phyloP scores from a whole-genome alignment of 805 yeast genomes.

The Saturnispora silvae region DNA sequence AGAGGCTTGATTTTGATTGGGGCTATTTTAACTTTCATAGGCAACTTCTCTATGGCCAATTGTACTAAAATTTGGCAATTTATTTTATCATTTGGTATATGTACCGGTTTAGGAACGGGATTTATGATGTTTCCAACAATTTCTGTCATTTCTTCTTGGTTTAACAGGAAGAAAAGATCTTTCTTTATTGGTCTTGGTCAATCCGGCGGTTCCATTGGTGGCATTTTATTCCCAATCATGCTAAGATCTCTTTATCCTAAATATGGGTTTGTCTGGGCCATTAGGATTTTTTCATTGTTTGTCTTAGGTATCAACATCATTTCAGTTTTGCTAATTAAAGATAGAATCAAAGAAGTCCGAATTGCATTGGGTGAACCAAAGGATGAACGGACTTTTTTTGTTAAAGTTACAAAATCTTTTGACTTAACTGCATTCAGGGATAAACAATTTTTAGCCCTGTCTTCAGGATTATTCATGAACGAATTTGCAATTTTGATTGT shows the following conservation, averaged over 20 bases:
- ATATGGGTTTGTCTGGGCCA: constrained; percentile 49
- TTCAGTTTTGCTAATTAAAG: constrained; percentile 31
- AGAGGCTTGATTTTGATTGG: constrained; percentile 34
- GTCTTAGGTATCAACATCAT: constrained; percentile 29
- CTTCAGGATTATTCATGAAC: constrained; percentile 33
- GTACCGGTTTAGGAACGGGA: constrained; percentile 50
- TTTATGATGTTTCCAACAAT: constrained; percentile 51
- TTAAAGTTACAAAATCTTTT: constrained; percentile 24
- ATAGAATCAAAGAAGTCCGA: constrained; percentile 27
- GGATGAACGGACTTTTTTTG: constrained; percentile 11
- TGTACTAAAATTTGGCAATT: constrained; percentile 49
- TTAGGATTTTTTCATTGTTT: constrained; percentile 39
- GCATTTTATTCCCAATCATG: constrained; percentile 41
- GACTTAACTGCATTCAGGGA: constrained; percentile 33
- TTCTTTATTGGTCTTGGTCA: constrained; percentile 41
- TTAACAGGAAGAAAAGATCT: constrained; percentile 40
- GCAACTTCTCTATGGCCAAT: constrained; percentile 48
- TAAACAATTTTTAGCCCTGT: constrained; percentile 27
- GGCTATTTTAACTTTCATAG: constrained; percentile 35
- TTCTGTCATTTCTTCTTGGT: constrained; percentile 58
- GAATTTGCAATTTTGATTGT: constrained; percentile 39
- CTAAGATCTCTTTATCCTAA: constrained; percentile 35
- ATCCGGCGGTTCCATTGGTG: constrained; percentile 46
- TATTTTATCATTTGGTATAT: constrained; percentile 45
- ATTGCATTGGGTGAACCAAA: constrained; percentile 16